Conservation (phyloP, 2,329 filamentous ascomycete species). For the Fusarium gaditjirri region DNA sequence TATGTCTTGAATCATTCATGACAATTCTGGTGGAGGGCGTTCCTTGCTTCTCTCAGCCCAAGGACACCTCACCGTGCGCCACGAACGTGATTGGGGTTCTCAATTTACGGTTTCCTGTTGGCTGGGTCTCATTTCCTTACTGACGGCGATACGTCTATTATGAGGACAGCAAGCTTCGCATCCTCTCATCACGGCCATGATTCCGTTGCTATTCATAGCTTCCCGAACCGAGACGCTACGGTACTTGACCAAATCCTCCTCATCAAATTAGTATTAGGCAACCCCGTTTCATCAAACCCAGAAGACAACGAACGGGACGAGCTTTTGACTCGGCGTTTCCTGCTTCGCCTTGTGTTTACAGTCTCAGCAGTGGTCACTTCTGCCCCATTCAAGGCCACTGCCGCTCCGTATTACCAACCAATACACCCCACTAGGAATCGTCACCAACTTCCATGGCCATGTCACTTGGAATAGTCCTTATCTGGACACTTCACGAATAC, state of each 20-base stretch:
- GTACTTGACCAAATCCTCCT: not conserved
- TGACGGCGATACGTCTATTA: not conserved
- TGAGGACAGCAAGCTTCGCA: not conserved
- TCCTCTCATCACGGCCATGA: constrained; percentile 6
- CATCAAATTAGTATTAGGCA: constrained; percentile 9
- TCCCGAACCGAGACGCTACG: constrained; percentile 6
- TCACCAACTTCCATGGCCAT: constrained; percentile 24
- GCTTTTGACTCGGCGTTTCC: constrained; percentile 21
- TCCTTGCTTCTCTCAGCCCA: not conserved
- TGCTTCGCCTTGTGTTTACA: constrained; percentile 28
- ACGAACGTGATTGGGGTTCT: constrained; percentile 23
- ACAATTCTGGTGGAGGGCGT: constrained; percentile 1
- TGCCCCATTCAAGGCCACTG: constrained; percentile 10
- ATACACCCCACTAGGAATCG: constrained; percentile 27
- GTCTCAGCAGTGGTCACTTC: constrained; percentile 16
- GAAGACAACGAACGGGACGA: constrained; percentile 1
- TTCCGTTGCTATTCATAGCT: constrained; percentile 24
- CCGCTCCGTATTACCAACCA: constrained; percentile 1
- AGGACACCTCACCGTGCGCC: constrained; percentile 14
- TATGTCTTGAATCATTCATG: not conserved
- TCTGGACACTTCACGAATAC: not conserved
- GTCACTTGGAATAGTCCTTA: not conserved
- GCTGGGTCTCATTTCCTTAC: constrained; percentile 12
- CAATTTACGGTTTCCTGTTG: constrained; percentile 18
- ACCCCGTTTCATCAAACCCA: not conserved